A percentile compares a stretch with the other conserved stretches of the same genome.
phyloP scores from a whole-genome alignment of 768 basidiomycete genomes.

The Neoboletus brunneissimus region DNA sequence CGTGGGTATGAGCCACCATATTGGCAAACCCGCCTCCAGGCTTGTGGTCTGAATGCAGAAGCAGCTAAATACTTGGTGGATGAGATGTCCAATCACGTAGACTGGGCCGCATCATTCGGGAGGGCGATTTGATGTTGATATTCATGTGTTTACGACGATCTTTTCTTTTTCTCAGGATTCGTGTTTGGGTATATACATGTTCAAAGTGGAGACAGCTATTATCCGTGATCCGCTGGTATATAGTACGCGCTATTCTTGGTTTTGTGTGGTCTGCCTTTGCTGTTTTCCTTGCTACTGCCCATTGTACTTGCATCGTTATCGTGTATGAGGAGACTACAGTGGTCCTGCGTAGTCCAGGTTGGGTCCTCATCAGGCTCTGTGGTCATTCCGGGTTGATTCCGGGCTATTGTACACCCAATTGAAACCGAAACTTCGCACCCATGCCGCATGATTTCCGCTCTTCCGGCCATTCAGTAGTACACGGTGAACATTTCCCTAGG shows the following conservation, averaged over 20 bases:
- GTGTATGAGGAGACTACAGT: not conserved
- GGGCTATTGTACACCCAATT: not conserved
- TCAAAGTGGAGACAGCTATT: constrained; percentile 1
- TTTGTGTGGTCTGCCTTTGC: not conserved
- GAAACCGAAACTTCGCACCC: not conserved
- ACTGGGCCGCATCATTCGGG: constrained; percentile 11
- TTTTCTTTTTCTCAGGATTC: not conserved
- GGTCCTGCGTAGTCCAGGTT: not conserved
- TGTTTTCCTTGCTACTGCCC: not conserved
- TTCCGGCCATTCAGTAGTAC: not conserved
- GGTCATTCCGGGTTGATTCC: too few relatives aligned
- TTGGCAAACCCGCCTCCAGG: constrained; percentile 26
- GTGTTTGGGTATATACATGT: not conserved
- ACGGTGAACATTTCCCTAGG: not conserved
- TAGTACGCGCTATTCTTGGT: not conserved
- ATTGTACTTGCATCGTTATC: not conserved
- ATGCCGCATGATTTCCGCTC: not conserved
- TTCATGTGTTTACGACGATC: not conserved
- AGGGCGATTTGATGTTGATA: not conserved
- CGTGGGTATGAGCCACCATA: constrained; percentile 28
- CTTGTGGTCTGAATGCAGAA: constrained; percentile 18
- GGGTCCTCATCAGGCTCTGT: not conserved
- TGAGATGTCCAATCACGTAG: constrained; percentile 27
- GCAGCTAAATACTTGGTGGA: constrained; percentile 19
- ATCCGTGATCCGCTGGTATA: not conserved